Evolutionary conservation across 306 rosid genomes (phyloP).

Genomic region (Ammopiptanthus mongolicus): DNA sequence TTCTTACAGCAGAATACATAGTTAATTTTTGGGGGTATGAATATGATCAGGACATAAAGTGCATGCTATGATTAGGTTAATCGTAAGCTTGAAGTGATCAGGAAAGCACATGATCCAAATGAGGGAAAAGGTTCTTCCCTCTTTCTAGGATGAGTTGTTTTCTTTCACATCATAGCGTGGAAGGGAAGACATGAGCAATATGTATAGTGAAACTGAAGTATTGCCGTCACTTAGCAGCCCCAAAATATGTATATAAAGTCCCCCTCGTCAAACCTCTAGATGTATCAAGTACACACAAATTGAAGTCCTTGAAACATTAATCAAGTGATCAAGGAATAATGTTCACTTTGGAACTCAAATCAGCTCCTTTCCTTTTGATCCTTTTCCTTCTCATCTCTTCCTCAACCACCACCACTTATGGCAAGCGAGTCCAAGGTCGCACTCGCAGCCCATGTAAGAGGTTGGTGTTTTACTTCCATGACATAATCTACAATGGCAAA

Average conservation of each 20-base stretch:
- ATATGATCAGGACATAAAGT: not conserved
- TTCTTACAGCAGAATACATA: not conserved
- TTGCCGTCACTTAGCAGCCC: not conserved
- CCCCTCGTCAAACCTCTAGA: not conserved
- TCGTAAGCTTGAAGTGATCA: not conserved
- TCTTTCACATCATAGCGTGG: not conserved
- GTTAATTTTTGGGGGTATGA: not conserved
- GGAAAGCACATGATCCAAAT: not conserved
- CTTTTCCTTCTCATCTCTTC: not conserved
- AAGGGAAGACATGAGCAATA: not conserved
- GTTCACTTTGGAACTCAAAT: not conserved
- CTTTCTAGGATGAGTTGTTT: not conserved
- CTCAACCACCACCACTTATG: not conserved
- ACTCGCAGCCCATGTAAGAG: conserved; percentile 42
- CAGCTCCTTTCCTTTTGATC: not conserved
- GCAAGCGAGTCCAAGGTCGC: not conserved
- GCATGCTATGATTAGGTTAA: not conserved
- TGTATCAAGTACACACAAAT: not conserved
- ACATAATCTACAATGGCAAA: conserved; percentile 45
- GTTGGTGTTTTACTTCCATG: conserved; percentile 59
- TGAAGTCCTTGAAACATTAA: not conserved
- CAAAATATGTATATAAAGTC: not conserved
- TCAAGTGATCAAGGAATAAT: not conserved
- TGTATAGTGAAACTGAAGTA: not conserved
- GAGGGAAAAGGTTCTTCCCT: not conserved